Evolutionary conservation across 169 alveolate genomes (phyloP).

Genomic region (Plasmodium gallinaceum): DNA sequence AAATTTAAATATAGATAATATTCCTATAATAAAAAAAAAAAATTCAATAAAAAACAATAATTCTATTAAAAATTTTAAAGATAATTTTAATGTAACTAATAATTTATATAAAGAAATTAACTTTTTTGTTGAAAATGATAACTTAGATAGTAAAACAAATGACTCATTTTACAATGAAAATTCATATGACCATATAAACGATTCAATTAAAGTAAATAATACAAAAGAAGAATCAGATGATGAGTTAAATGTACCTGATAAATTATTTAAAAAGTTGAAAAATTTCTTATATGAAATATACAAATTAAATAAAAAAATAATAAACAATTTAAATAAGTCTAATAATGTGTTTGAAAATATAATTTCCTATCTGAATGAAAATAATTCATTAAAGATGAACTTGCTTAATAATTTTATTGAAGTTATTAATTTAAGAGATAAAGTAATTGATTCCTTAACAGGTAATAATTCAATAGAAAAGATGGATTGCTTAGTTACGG

Average conservation of each 20-base stretch:
- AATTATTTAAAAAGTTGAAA: slow-evolving; percentile 7
- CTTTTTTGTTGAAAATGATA: background rate
- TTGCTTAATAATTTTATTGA: slow-evolving; percentile 21
- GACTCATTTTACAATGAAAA: background rate
- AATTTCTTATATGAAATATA: slow-evolving; percentile 33
- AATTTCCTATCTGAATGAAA: slow-evolving; percentile 13
- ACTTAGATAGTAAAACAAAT: background rate
- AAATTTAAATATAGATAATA: background rate
- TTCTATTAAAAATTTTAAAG: background rate
- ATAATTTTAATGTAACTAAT: background rate
- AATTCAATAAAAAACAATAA: background rate
- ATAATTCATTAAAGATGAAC: slow-evolving; percentile 9
- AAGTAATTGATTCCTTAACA: slow-evolving; percentile 10
- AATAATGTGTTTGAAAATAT: slow-evolving; percentile 7
- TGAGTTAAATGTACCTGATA: slow-evolving; percentile 13
- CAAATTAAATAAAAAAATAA: slow-evolving; percentile 32
- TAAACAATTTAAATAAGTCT: slow-evolving; percentile 9
- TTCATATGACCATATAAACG: no score
- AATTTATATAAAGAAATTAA: background rate
- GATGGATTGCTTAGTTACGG: slow-evolving; percentile 1
- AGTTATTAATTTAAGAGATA: slow-evolving; percentile 4
- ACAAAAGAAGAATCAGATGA: no score
- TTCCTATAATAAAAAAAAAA: background rate
- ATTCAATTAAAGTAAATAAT: no score
- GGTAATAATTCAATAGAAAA: slow-evolving; percentile 16